Evolutionary conservation across 2,329 filamentous ascomycete genomes (phyloP), one percentile per base, ranked within the genome.

Genomic region (Chaetomium sp.): DNA sequence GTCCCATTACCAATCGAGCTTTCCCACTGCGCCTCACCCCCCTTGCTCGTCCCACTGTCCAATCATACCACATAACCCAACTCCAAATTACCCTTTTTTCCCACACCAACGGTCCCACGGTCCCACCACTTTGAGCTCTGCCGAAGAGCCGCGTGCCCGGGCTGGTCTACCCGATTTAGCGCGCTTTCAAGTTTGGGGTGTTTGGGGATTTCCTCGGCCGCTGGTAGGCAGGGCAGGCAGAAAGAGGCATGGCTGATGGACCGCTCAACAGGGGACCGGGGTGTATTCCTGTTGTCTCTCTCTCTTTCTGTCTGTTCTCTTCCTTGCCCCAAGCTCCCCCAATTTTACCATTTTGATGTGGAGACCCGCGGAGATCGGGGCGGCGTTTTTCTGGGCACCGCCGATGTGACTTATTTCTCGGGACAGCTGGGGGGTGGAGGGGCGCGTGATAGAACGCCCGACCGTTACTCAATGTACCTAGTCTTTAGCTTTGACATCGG

Each of bases 11-110:
- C 19, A 27, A 27, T 27, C 19, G 19, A 27, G 19, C 19, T 27
- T 27, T 27, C 19, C 42, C 7, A 45, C 59, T 61, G 59, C 59
- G 59, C 60, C 59, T 40, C 57, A 37, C 35, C 35, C 38, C 51
- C 48, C 40, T 9, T 49, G 37, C 54, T 40, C 57, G 49, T 34
- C 42, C 36, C 3, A 41, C n/a, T 10, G 42, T 12, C 60, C 60
- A 62, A 62, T 62, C 52, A 56, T 6, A 9, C 49, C 32, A 45
- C 37, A 33, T 27, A 10, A 14, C 44, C 10, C 12, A 47, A 47
- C 56, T 49, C 52, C 44, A 42, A 46, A 42, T 33, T 32, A 34
- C 45, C 43, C 19, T 27, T 27, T 27, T 27, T 27, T 27, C 19
- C 19, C 19, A 27, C 19, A 27, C 19, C 19, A 27, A 27, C 19